Conservation (phyloP, 2,329 filamentous ascomycete species). For the Alternaria triticina region DNA sequence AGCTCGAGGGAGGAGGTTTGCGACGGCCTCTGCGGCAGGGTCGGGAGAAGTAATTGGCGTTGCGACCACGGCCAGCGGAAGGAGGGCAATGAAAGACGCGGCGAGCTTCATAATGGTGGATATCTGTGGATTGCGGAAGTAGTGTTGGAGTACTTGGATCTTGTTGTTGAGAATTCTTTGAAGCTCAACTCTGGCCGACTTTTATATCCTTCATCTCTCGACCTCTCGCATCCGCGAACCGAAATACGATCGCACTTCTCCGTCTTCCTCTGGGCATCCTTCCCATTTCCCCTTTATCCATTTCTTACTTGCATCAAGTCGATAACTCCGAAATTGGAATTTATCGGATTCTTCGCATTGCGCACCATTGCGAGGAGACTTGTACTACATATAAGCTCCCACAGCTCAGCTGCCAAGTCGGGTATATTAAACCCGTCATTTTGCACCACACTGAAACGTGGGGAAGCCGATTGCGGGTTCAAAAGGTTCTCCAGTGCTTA, state of each 20-base stretch:
- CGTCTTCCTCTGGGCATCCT: neutral
- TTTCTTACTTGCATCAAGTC: neutral
- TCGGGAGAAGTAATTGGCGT: neutral
- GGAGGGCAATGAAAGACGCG: neutral
- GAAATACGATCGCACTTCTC: neutral
- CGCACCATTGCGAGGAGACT: neutral
- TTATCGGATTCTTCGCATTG: neutral
- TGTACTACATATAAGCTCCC: neutral
- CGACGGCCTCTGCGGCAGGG: neutral
- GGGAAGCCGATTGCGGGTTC: neutral
- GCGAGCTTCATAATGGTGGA: neutral
- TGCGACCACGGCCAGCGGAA: neutral
- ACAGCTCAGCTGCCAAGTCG: neutral
- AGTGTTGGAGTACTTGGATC: neutral
- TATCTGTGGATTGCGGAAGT: neutral
- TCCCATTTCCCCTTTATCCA: rapidly evolving
- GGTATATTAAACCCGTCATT: neutral
- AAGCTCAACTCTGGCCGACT: neutral
- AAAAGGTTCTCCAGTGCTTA: neutral
- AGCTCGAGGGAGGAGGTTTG: neutral
- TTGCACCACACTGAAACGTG: neutral
- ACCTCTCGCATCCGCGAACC: neutral
- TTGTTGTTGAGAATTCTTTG: neutral
- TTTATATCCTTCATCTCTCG: neutral
- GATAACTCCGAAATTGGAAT: neutral